Base-by-base conservation (phyloP, 140 eudicot genomes). In the Anethum foeniculum region DNA sequence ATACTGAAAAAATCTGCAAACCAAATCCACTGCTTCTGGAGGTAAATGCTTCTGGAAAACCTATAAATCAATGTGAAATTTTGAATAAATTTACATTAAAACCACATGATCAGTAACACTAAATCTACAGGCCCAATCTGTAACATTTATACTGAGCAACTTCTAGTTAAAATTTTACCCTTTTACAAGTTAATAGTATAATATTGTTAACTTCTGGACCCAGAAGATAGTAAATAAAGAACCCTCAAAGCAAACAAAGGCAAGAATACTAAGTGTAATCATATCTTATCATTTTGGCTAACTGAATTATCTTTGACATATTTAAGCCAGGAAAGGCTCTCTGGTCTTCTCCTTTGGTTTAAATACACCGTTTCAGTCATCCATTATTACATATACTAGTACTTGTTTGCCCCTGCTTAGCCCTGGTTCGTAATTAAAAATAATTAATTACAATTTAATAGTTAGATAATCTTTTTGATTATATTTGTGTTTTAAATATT, bases 21-120 rank as follows among this genome's bases (percentile, higher is more conserved):
- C 96, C 64, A 94, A 89, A 84, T 94, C 98, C 85, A 94, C 98
- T 36, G 98, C 98, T 89, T 94, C 98, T 49, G 98, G 97, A 82
- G 98, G 98, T 78, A 94, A 86, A 56, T 96, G 96, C 85, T 94
- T 92, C 83, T 92, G 90, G 82, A 89, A 89, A 77, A 89, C 93
- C 90, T 89, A 84, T 78, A 79, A 23, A 62, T 25, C 12, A 52
- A 78, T 16, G 71, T 3, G 56, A 13, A 54, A n/a, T n/a, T 23
- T 10, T 27, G 74, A 41, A 74, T 38, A 71, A 3, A 27, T 27
- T 72, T 23, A 23, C 36, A 75, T 75, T 47, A 25, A 75, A 28
- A 18, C 79, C 64, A 28, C 2, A 68, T 32, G 39, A 23, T 32
- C 23, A 67, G 9, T 64, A 27, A 65, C 41, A 65, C 19, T 28